Evolutionary conservation across 257 asterid species (phyloP).

Genomic region (Fraxinus excelsior): DNA sequence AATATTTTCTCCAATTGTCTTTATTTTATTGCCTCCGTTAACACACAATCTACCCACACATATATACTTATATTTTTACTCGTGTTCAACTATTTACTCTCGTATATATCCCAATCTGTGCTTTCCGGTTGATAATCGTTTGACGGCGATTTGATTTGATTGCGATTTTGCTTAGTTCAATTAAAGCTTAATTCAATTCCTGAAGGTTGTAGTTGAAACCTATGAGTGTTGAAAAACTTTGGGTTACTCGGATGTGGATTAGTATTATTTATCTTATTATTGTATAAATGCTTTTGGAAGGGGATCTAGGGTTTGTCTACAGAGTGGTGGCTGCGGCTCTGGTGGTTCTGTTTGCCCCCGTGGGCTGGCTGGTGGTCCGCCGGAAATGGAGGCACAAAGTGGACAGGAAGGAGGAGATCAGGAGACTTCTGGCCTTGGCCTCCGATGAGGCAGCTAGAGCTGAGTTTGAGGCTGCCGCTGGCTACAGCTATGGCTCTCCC

Average conservation of each 20-base stretch:
- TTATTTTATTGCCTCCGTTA: background rate
- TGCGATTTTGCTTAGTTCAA: background rate
- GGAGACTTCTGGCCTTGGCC: slow-evolving; percentile 59
- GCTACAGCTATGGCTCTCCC: slow-evolving; percentile 29
- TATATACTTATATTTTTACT: background rate
- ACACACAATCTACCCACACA: background rate
- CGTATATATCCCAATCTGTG: slow-evolving; percentile 8
- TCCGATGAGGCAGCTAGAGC: slow-evolving; percentile 68
- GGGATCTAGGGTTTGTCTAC: slow-evolving; percentile 58
- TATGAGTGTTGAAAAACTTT: slow-evolving; percentile 39
- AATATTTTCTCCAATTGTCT: slow-evolving; percentile 16
- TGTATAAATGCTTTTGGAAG: slow-evolving; percentile 68
- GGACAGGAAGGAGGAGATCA: slow-evolving; percentile 69
- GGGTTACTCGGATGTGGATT: slow-evolving; percentile 46
- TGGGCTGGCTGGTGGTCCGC: slow-evolving; percentile 50
- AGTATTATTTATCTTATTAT: slow-evolving; percentile 26
- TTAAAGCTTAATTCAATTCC: background rate
- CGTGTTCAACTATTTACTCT: background rate
- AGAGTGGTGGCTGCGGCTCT: slow-evolving; percentile 39
- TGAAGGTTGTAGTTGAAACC: slow-evolving; percentile 21
- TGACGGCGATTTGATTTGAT: background rate
- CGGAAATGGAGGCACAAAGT: slow-evolving; percentile 62
- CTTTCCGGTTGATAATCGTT: background rate
- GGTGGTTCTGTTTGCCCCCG: slow-evolving; percentile 39
- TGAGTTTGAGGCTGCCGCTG: slow-evolving; percentile 51